Evolutionary conservation across 2,329 filamentous ascomycete species (phyloP).

Genomic region (Lasiodiplodia sp.): DNA sequence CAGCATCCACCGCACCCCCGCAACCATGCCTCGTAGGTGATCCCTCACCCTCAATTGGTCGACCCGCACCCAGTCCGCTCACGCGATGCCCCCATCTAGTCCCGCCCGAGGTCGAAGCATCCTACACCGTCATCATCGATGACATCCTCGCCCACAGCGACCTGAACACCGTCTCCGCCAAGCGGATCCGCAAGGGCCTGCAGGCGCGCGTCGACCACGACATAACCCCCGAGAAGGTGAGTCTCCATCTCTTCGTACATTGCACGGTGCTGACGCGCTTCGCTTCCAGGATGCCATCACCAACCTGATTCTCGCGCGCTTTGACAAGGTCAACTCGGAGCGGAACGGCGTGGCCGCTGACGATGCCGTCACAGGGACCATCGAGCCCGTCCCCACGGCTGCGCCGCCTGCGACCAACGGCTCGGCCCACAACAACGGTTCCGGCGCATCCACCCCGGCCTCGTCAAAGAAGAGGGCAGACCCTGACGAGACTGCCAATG

Average conservation of each 20-base stretch:
- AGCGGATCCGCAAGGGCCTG: conserved; percentile 69
- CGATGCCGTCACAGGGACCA: conserved; percentile 48
- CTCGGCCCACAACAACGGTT: conserved; percentile 38
- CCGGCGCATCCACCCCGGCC: conserved; percentile 25
- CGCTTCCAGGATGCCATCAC: conserved; percentile 52
- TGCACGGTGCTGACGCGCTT: neutral
- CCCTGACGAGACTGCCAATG: conserved; percentile 40
- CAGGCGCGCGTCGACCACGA: conserved; percentile 68
- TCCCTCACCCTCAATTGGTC: conserved; percentile 29
- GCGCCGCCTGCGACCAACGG: conserved; percentile 38
- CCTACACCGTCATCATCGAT: conserved; percentile 68
- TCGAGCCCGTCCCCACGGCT: conserved; percentile 48
- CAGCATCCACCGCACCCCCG: conserved; percentile 19
- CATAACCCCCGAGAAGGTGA: conserved; percentile 68
- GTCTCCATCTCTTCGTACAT: conserved; percentile 27
- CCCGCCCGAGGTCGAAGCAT: conserved; percentile 56
- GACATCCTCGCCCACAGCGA: conserved; percentile 67
- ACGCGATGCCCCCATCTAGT: conserved; percentile 46
- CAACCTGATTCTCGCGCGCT: conserved; percentile 57
- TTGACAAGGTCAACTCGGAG: conserved; percentile 55
- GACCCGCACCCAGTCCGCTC: conserved; percentile 4
- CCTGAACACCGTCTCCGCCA: conserved; percentile 69
- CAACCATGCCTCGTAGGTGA: conserved; percentile 30
- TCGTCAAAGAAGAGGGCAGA: conserved; percentile 51
- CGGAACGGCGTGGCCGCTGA: conserved; percentile 34